These are phyloP conservation scores for Boletus pseudopeckii DNA, from an alignment of 768 basidiomycete genomes.

Conservation along the genomic window DNA sequence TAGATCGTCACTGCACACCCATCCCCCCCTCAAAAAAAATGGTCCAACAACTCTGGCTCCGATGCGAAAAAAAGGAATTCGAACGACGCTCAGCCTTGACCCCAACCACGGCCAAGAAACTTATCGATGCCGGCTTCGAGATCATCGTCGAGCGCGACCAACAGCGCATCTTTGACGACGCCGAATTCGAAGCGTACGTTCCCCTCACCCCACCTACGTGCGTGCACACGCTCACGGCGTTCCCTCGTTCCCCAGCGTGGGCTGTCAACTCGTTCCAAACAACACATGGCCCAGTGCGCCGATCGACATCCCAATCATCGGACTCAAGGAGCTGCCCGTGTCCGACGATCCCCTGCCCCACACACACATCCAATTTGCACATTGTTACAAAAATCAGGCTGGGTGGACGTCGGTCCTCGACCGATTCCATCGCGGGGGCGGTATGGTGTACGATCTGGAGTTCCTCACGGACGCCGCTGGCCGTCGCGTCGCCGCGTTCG, in stretches of 20 bases:
- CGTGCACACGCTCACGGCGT: neutral
- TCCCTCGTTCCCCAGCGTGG: constrained; percentile 55
- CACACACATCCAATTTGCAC: constrained; percentile 97
- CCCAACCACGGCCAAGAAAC: constrained; percentile 82
- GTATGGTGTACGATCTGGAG: constrained; percentile 92
- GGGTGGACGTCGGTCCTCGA: constrained; percentile 87
- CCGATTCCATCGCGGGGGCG: constrained; percentile 80
- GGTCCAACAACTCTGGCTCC: constrained; percentile 75
- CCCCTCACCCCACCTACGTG: constrained; percentile 9
- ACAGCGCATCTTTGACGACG: constrained; percentile 91
- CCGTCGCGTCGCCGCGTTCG: constrained; percentile 94
- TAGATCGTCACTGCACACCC: no score
- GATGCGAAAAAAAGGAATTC: constrained; percentile 95
- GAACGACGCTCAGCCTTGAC: constrained; percentile 92
- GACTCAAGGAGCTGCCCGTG: constrained; percentile 91
- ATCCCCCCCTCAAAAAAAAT: no score
- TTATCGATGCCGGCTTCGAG: constrained; percentile 87
- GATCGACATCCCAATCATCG: constrained; percentile 73
- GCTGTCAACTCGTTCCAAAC: constrained; percentile 83
- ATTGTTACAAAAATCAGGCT: constrained; percentile 94
- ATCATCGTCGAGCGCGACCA: constrained; percentile 91
- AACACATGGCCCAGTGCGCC: constrained; percentile 89
- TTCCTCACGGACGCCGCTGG: constrained; percentile 84
- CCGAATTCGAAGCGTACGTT: constrained; percentile 87
- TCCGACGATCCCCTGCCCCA: constrained; percentile 83